These are phyloP conservation scores for Diplodia corticola DNA, from an alignment of 2,329 filamentous ascomycete genomes.

Conservation along the genomic window DNA sequence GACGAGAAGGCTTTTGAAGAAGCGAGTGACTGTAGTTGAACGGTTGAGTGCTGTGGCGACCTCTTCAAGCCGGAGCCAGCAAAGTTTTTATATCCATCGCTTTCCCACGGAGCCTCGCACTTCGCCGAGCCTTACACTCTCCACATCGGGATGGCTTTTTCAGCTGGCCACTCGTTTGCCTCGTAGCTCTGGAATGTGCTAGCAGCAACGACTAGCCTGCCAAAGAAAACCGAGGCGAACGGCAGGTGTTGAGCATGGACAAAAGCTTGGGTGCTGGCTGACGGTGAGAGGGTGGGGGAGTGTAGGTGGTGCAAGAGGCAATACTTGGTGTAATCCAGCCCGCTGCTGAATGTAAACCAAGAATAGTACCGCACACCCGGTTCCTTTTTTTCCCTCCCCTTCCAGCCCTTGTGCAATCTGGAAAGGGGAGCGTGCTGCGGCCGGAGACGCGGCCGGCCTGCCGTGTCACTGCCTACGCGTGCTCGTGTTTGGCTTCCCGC, in stretches of 20 bases:
- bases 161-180: not conserved
- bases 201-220: not conserved
- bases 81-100: not conserved
- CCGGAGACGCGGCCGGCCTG: not conserved
- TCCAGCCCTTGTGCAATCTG: not conserved
- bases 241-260: not conserved
- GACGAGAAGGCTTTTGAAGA: not conserved
- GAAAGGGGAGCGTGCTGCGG: not conserved
- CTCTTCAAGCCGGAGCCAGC: not conserved
- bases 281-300: not conserved
- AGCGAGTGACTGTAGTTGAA: not conserved
- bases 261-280: not conserved
- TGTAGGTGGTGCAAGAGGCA: not conserved
- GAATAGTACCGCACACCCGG: slow-evolving; percentile 1
- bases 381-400: not conserved
- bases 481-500: slow-evolving; percentile 6
- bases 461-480: not conserved
- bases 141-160: not conserved
- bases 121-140: not conserved
- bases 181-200: not conserved
- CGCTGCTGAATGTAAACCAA: not conserved
- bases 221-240: not conserved
- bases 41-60: not conserved
- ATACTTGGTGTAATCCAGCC: slow-evolving; percentile 6
- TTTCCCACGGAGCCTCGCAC: not conserved